Percentiles rank a stretch among this genome's conserved stretches.
Evolutionary conservation across 1,284 basidiomycete genomes (phyloP).

Genomic region (Neolentinus lepideus): DNA sequence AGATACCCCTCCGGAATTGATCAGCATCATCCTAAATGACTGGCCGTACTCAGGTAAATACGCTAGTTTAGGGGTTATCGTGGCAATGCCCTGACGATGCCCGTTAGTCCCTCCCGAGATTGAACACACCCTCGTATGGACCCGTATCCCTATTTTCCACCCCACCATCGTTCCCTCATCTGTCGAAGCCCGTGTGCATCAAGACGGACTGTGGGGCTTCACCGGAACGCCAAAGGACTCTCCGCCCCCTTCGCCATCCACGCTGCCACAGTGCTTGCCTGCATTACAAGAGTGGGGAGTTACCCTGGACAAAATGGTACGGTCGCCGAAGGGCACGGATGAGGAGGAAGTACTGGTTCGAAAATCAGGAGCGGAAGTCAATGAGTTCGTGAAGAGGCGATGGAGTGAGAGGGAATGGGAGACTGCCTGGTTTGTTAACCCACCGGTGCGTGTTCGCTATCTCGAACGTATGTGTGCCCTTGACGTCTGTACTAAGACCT

Average conservation of each 20-base stretch:
- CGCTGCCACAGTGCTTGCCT: slow-evolving; percentile 48
- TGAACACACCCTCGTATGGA: slow-evolving; percentile 75
- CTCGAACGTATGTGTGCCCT: not conserved
- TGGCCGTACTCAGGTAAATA: slow-evolving; percentile 77
- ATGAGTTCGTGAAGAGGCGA: slow-evolving; percentile 49
- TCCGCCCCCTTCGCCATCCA: slow-evolving; percentile 57
- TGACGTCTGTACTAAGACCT: not conserved
- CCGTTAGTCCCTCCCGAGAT: slow-evolving; percentile 58
- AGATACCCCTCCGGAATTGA: slow-evolving; percentile 45
- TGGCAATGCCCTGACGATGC: not conserved
- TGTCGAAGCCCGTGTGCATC: slow-evolving; percentile 45
- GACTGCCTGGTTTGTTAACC: slow-evolving; percentile 83
- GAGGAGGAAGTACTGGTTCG: slow-evolving; percentile 47
- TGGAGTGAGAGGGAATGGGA: slow-evolving; percentile 72
- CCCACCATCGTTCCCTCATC: slow-evolving; percentile 34
- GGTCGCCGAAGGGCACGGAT: slow-evolving; percentile 36
- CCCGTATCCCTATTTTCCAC: slow-evolving; percentile 62
- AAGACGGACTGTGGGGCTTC: slow-evolving; percentile 75
- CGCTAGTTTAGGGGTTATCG: not conserved
- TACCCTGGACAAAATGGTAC: slow-evolving; percentile 50
- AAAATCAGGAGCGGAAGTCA: slow-evolving; percentile 48
- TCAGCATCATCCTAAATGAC: slow-evolving; percentile 74
- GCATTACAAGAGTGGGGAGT: slow-evolving; percentile 63
- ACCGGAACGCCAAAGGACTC: slow-evolving; percentile 41
- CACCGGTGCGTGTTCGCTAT: slow-evolving; percentile 46